Evolutionary conservation across 495 filamentous ascomycete genomes (phyloP), one percentile per base, ranked within the genome.

Genomic region (Xylaria venustula): DNA sequence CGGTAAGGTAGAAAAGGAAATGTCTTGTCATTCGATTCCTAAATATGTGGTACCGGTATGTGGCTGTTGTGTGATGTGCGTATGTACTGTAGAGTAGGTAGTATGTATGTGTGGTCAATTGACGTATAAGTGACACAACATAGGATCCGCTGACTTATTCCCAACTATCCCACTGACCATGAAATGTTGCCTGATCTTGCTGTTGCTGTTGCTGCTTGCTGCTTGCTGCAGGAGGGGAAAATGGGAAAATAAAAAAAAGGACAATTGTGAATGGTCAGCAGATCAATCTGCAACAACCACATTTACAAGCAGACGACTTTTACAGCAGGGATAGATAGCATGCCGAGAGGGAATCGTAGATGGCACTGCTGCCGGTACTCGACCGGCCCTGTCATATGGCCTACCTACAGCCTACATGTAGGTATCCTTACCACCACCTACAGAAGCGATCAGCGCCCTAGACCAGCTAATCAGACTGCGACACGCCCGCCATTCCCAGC

Each of bases 381-480:
- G 14, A 40, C 15, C 3, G 7, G 7, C 37, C 37, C 37, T 3
- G 37, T 15, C 37, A 7, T 12, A 3, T 8, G 37, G 30, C 30
- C 50, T 30, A n/a, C n/a, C n/a, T n/a, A n/a, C n/a, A n/a, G n/a
- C n/a, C n/a, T n/a, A n/a, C n/a, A n/a, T n/a, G n/a, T n/a, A n/a
- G n/a, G n/a, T n/a, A n/a, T n/a, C n/a, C n/a, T n/a, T n/a, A n/a
- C n/a, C n/a, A n/a, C n/a, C n/a, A n/a, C n/a, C n/a, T n/a, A n/a
- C n/a, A n/a, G n/a, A n/a, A n/a, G 37, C 50, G 40, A 45, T 54
- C 58, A 30, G 58, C 58, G 30, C 49, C 14, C 26, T n/a, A 22
- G 28, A 26, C 48, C 49, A 61, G 58, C 58, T 61, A 61, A 61
- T 61, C 58, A 61, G 42, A 61, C 58, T 25, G 36, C 58, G 58